Evolutionary conservation across 2,329 filamentous ascomycete species (phyloP), one percentile per base, ranked within the genome.

Genomic region (Fusarium nematophilum): DNA sequence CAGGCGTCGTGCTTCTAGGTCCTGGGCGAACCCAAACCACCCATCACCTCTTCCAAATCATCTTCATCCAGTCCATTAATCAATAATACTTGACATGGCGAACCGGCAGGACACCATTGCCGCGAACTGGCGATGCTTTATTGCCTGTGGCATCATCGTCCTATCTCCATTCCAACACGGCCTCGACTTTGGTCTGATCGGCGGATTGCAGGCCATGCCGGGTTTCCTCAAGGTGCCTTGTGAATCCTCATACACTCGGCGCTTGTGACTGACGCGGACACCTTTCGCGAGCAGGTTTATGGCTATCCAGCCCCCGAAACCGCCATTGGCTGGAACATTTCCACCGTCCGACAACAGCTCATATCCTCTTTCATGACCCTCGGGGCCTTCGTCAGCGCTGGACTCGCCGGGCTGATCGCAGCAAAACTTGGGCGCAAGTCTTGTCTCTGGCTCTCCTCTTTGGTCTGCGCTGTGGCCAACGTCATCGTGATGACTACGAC

Each of bases 401-500:
- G 64, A 15, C 52, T 67, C 2, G 64, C 64, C 2, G 64, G 64
- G 0, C 54, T 67, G n/a, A 55, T 31, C 0, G 64, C 64, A 1
- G 44, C 53, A 2, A 61, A 61, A 3, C 29, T 67, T 8, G 64
- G 64, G 7, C 55, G 64, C 8, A 63, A 37, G 9, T 52, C 26
- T 29, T 67, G 64, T 21, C 45, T 67, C 25, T 46, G 59, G 33
- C n/a, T 64, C 10, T 64, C 64, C 9, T 67, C 64, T n/a, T 2
- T 63, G 3, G 53, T 67, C 6, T 67, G 64, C 33, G 62, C 47
- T 2, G 42, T 56, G 8, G 50, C 64, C 2, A 67, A 67, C 23
- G 53, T 67, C 11, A 62, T 67, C n/a, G 67, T 67, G 64, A 67
- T 67, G 64, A 44, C 64, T 1, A 67, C 64, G 2, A 59, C 53